Evolutionary conservation across 2,329 filamentous ascomycete genomes (phyloP), one percentile per base, ranked within the genome.

Genomic region (Triangularia verruculosa): DNA sequence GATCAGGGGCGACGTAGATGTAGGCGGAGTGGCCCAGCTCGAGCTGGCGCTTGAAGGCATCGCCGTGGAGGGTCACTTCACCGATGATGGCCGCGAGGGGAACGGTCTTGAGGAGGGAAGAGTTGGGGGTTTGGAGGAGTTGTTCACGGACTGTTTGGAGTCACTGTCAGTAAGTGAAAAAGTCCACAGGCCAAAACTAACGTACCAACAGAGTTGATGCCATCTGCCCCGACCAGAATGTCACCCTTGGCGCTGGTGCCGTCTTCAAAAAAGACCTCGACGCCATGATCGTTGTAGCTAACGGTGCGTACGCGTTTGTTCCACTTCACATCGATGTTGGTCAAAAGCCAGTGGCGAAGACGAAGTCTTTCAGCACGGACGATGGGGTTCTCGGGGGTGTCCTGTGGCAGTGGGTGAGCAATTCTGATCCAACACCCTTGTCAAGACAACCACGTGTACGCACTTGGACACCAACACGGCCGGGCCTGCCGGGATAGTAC

Each of bases 171-270:
- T n/a, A n/a, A n/a, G n/a, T n/a, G n/a, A n/a, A n/a, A n/a, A n/a
- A n/a, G n/a, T n/a, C n/a, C n/a, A n/a, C n/a, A n/a, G n/a, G n/a
- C n/a, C n/a, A n/a, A n/a, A n/a, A n/a, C n/a, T n/a, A n/a, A n/a
- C n/a, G n/a, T n/a, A n/a, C n/a, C n/a, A 9, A 34, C 32, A 30
- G 75, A 78, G 43, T 73, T 74, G 6, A 75, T 71, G 5, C 82
- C 82, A 66, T 84, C 82, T 12, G 78, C 79, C 15, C 79, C 81
- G 11, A 83, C 72, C 0, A 83, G 70, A 3, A 83, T 72, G 17
- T 76, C 74, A 0, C 82, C 82, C 2, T 71, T 75, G 4, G 74
- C 77, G 1, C 71, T 74, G 2, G 76, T 74, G 7, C 77, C 78
- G 65, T 83, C 81, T n/a, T 75, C 72, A 64, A 83, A 83, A 34